Percentiles rank a stretch among this genome's conserved stretches.
Conservation (phyloP, 139 green algal genomes). For the Auxenochlorella pyrenoidosa region DNA sequence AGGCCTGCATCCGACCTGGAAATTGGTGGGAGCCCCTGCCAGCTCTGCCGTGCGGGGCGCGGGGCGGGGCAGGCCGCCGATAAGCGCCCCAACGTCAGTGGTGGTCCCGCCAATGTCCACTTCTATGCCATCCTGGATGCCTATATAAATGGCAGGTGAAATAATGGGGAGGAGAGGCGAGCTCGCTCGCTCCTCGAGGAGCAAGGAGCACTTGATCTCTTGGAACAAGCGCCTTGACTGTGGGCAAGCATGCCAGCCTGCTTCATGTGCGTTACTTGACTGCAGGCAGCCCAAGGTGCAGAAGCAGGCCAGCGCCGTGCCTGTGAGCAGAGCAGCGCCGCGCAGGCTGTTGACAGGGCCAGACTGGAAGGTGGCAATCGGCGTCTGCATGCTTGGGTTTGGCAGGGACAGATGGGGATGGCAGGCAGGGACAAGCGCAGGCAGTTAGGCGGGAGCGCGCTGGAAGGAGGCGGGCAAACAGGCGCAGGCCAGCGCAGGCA, state of each 20-base stretch:
- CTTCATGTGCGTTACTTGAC: too few species aligned
- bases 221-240: too few species aligned
- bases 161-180: too few species aligned
- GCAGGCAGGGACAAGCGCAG: not conserved
- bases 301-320: not conserved
- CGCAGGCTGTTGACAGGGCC: slow-evolving; percentile 58
- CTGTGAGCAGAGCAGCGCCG: slow-evolving; percentile 45
- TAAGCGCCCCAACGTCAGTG: slow-evolving; percentile 50
- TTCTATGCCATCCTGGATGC: slow-evolving; percentile 43
- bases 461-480: not conserved
- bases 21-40: slow-evolving; percentile 42
- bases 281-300: too few species aligned
- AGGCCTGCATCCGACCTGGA: not conserved
- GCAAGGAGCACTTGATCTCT: too few species aligned
- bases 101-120: slow-evolving; percentile 62
- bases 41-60: slow-evolving; percentile 8
- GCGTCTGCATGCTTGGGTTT: slow-evolving; percentile 20
- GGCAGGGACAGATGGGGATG: not conserved
- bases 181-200: too few species aligned
- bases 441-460: not conserved
- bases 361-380: slow-evolving; percentile 48
- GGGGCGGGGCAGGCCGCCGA: slow-evolving; percentile 41
- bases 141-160: not conserved
- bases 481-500: not conserved
- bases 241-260: too few species aligned